Evolutionary conservation across 1,139 yeast species (phyloP).

Genomic region (Taphrina communis): DNA sequence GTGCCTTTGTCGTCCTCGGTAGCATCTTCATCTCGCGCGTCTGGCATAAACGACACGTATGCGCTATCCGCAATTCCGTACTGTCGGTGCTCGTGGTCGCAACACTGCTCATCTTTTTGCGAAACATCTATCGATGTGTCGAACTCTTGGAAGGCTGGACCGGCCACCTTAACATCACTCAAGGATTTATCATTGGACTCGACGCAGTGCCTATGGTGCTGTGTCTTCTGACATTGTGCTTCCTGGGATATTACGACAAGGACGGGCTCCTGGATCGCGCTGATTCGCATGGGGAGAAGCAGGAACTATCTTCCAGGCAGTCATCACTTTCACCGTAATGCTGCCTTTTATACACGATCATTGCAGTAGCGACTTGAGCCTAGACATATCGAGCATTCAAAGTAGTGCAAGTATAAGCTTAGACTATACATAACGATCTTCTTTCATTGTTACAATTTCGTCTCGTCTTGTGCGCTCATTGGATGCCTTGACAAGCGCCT

Average conservation of each 20-base stretch:
- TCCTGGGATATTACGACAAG: slow-evolving; percentile 9
- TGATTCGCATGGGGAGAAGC: not conserved
- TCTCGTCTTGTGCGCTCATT: too few relatives aligned
- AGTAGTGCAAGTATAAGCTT: not conserved
- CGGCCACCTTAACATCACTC: slow-evolving; percentile 73
- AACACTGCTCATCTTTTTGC: slow-evolving; percentile 65
- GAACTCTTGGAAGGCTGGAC: slow-evolving; percentile 83
- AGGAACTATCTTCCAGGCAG: not conserved
- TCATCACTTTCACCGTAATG: not conserved
- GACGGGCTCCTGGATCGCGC: slow-evolving; percentile 17
- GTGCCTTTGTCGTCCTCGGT: slow-evolving; percentile 65
- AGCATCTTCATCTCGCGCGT: slow-evolving; percentile 58
- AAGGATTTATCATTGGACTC: slow-evolving; percentile 72
- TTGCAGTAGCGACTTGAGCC: not conserved
- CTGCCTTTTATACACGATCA: not conserved
- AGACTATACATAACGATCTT: too few relatives aligned
- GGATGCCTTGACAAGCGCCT: too few relatives aligned
- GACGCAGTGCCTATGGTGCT: slow-evolving; percentile 72
- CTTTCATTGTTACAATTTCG: too few relatives aligned
- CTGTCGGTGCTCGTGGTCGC: slow-evolving; percentile 49
- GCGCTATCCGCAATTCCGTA: slow-evolving; percentile 53
- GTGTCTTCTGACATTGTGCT: slow-evolving; percentile 23
- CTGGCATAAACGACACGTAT: not conserved
- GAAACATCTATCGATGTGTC: slow-evolving; percentile 80
- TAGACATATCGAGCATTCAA: not conserved